Evolutionary conservation across 805 yeast species (phyloP).

Genomic region (Kluyveromyces lactis): DNA sequence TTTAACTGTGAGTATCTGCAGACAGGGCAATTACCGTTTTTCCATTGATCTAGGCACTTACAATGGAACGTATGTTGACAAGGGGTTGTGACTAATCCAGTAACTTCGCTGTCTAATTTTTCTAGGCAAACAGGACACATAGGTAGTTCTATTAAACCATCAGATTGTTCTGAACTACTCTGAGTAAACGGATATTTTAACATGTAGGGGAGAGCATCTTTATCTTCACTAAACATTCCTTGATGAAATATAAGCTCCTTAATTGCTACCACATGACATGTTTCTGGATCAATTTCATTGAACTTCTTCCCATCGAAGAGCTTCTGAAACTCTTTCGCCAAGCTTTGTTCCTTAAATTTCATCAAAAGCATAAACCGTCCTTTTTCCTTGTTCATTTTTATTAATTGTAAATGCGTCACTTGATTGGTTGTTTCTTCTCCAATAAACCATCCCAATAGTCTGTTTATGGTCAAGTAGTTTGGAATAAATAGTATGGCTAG

Average conservation of each 20-base stretch:
- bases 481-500: slow-evolving; percentile 82
- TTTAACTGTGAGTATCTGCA: slow-evolving; percentile 63
- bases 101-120: slow-evolving; percentile 69
- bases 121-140: slow-evolving; percentile 92
- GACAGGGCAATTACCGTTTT: slow-evolving; percentile 84
- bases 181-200: slow-evolving; percentile 66
- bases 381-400: slow-evolving; percentile 54
- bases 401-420: slow-evolving; percentile 64
- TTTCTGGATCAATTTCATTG: slow-evolving; percentile 83
- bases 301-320: slow-evolving; percentile 65
- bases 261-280: slow-evolving; percentile 70
- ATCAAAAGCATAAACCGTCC: slow-evolving; percentile 63
- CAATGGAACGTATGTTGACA: slow-evolving; percentile 94
- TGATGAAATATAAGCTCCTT: slow-evolving; percentile 44
- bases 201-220: slow-evolving; percentile 50
- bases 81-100: slow-evolving; percentile 80
- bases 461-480: slow-evolving; percentile 78
- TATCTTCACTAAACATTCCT: slow-evolving; percentile 13
- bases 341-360: slow-evolving; percentile 51
- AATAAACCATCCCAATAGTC: slow-evolving; percentile 57
- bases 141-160: slow-evolving; percentile 55
- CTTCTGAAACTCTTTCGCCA: slow-evolving; percentile 58
- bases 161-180: slow-evolving; percentile 6
- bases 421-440: slow-evolving; percentile 55
- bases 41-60: slow-evolving; percentile 80